Evolutionary conservation across 441 rosid genomes (phyloP), one percentile per base, ranked within the genome.

Genomic region (Adansonia grandidieri): DNA sequence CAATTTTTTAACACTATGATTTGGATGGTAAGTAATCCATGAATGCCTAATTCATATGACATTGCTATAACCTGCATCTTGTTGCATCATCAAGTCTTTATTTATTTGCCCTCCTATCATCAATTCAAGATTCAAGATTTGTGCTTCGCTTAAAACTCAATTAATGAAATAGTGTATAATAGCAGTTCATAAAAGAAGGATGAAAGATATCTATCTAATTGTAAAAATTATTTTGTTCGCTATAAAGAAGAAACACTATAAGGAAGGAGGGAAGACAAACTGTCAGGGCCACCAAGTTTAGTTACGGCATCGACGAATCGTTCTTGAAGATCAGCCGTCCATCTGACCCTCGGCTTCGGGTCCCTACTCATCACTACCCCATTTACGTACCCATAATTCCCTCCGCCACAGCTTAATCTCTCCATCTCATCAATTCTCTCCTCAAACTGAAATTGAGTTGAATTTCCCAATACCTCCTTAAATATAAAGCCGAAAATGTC

Each of bases 311-410:
- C 92, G 63, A 91, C 91, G 65, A 91, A 91, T 53, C 92, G 85
- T 62, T 91, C 90, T 56, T 91, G 95, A 71, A 91, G 95, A 83
- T 91, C 93, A 20, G 92, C 82, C 11, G 95, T 89, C 95, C 95
- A 91, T 71, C 95, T 75, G 1, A 91, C 83, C 77, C 95, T 77
- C 0, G 93, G 93, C 82, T 88, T 91, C 13, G 91, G 92, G 79
- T 91, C 95, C 87, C 99, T 90, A 0, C 90, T 92, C 96, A 92
- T 87, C 85, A 89, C 87, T 9, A 93, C 91, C 68, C 93, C 93
- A 24, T 88, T 89, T 66, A 89, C 91, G 54, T 83, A 85, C 42
- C 80, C 84, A 3, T 82, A 78, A 24, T 50, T 75, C 58, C 79
- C 87, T 40, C 69, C 81, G 9, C 85, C 84, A 40, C 84, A 78